Evolutionary conservation across 2,329 filamentous ascomycete genomes (phyloP).

Genomic region (Fusarium brevicatenulatum): DNA sequence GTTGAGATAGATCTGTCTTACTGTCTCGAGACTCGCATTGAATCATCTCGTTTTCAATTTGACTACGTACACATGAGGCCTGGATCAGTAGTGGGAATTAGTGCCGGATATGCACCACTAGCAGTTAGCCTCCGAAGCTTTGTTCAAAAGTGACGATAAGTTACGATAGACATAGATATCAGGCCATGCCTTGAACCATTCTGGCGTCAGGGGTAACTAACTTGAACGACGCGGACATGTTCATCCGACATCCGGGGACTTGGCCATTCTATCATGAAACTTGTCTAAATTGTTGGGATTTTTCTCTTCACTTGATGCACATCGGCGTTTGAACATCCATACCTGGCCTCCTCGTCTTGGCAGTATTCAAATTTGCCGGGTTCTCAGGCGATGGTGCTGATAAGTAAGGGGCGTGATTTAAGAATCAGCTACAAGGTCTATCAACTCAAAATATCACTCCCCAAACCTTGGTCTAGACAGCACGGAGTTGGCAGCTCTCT

Average conservation of each 20-base stretch:
- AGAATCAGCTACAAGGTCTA: neutral
- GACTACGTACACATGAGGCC: neutral
- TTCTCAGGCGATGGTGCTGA: neutral
- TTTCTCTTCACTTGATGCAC: no score
- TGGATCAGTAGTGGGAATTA: neutral
- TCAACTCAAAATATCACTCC: neutral
- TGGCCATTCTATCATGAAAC: neutral
- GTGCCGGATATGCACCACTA: neutral
- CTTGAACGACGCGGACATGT: neutral
- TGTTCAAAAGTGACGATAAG: neutral
- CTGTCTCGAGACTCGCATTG: neutral
- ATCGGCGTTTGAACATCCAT: neutral
- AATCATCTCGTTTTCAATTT: neutral
- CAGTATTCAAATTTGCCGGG: neutral
- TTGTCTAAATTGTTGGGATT: no score
- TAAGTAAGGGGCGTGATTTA: neutral
- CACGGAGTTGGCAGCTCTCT: neutral
- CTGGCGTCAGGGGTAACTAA: neutral
- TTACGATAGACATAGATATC: neutral
- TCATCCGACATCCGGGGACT: neutral
- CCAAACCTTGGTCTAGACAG: neutral
- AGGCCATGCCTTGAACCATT: neutral
- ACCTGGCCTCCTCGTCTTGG: no score
- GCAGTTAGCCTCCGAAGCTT: slow-evolving; percentile 2
- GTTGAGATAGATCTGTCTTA: neutral